Percentiles rank a stretch among this genome's conserved stretches.
Evolutionary conservation across 495 filamentous ascomycete species (phyloP).

Genomic region (Geopyxis carbonaria): DNA sequence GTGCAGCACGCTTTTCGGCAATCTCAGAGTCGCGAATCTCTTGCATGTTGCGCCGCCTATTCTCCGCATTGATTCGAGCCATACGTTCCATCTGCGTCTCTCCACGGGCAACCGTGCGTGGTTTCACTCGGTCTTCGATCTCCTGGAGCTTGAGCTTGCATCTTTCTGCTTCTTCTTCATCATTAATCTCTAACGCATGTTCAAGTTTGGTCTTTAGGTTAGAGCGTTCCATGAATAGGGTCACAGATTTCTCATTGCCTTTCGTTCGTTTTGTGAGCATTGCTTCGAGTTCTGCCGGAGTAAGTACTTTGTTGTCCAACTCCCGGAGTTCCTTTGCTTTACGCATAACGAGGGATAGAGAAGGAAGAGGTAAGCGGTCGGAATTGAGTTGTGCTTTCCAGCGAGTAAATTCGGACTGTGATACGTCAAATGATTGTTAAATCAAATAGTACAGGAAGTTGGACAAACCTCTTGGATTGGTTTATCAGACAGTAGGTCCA

Average conservation of each 20-base stretch:
- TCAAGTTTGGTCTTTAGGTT: constrained; percentile 44
- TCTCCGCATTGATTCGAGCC: constrained; percentile 55
- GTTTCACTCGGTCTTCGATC: constrained; percentile 44
- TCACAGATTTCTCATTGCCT: constrained; percentile 27
- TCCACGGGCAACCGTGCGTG: constrained; percentile 7
- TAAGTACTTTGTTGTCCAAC: constrained; percentile 63
- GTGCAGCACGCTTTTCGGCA: constrained; percentile 50
- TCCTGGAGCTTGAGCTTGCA: constrained; percentile 51
- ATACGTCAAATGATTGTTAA: constrained; percentile 1
- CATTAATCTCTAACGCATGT: constrained; percentile 43
- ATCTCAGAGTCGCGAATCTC: constrained; percentile 71
- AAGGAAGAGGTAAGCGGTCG: constrained; percentile 55
- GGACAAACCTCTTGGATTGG: constrained; percentile 50
- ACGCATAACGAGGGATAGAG: constrained; percentile 39
- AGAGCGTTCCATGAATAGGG: constrained; percentile 46
- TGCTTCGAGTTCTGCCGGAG: constrained; percentile 55
- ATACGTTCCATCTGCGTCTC: constrained; percentile 42
- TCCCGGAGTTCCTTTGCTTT: constrained; percentile 71
- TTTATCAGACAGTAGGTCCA: constrained; percentile 65
- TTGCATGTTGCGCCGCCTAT: constrained; percentile 62
- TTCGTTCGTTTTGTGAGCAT: constrained; percentile 53
- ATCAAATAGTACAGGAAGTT: not conserved
- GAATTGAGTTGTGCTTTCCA: constrained; percentile 57
- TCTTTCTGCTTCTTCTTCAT: constrained; percentile 41
- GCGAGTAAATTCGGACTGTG: constrained; percentile 60